phyloP scores from a whole-genome alignment of 2,329 filamentous ascomycete species.

The Aquanectria penicillioides region DNA sequence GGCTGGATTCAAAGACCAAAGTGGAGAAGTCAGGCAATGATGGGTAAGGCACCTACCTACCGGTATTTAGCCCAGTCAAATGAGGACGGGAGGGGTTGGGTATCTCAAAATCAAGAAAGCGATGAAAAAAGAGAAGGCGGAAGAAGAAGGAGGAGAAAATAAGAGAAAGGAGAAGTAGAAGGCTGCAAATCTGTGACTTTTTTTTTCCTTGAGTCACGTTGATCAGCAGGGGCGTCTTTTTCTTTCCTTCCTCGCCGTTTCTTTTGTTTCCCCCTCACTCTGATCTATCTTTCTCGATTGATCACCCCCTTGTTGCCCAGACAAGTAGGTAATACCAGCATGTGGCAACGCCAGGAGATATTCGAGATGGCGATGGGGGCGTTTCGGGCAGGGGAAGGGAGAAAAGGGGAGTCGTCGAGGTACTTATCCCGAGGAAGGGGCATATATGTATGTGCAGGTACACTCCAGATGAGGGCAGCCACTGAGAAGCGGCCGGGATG shows the following conservation, averaged over 20 bases:
- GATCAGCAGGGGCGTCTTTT: conserved; percentile 1
- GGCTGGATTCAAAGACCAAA: conserved; percentile 2
- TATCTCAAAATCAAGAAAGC: neutral
- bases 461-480: conserved; percentile 13
- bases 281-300: conserved; percentile 7
- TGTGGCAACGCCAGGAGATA: conserved; percentile 19
- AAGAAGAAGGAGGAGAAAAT: neutral
- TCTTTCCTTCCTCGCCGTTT: neutral
- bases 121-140: neutral
- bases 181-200: neutral
- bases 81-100: conserved; percentile 8
- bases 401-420: conserved; percentile 16
- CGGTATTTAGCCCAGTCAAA: conserved; percentile 17
- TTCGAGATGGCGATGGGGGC: conserved; percentile 15
- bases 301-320: conserved; percentile 19
- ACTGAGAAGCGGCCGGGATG: conserved; percentile 7
- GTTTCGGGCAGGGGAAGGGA: neutral
- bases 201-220: conserved; percentile 1
- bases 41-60: conserved; percentile 22
- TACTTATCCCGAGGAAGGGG: conserved; percentile 20
- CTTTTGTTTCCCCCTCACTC: neutral
- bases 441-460: conserved; percentile 25
- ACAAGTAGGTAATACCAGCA: conserved; percentile 10
- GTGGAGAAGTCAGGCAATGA: conserved; percentile 26
- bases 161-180: neutral